Evolutionary conservation across 1,139 yeast species (phyloP), one percentile per base, ranked within the genome.

Genomic region (Lodderomyces parapsilosis): DNA sequence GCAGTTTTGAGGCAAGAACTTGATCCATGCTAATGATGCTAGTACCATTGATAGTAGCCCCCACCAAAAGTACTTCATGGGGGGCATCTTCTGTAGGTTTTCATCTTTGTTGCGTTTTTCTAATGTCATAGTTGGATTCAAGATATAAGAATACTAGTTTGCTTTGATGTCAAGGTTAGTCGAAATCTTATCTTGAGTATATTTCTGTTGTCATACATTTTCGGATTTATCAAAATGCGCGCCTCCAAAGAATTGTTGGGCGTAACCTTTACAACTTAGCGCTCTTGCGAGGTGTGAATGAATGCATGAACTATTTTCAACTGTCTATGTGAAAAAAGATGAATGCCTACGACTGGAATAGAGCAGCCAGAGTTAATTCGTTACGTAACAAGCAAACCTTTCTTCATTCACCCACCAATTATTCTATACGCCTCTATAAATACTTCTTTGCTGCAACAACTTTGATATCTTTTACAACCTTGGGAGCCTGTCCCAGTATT

Each of bases 401-500:
- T 20, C n/a, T 6, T 25, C 11, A 9, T 9, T 8, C 8, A 25
- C 11, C 4, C 5, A 9, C 4, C 28, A 6, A 6, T 8, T 17
- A 4, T 30, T 15, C 6, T 8, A 30, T 8, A 30, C 3, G 6
- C 3, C 19, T 30, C 33, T 30, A 30, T 36, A 58, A 49, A 18
- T 44, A 46, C 6, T 56, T 51, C 37, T 66, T 55, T 61, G 62
- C 67, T 1, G 60, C 52, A 15, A 65, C 55, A 13, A 65, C 49
- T 23, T 62, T 55, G 20, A 69, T 61, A 47, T 68, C 71, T 47
- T 60, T 65, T 14, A 68, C 61, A 24, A 59, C 53, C 36, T 45
- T 55, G 8, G 51, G 54, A 7, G 41, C 40, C 18, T 33, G 31
- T 3, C 49, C 54, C 1, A 48, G 41, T 20, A 37, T 46, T 15